Base-by-base conservation (phyloP, 73 alveolate genomes). In the Uronychia binucleata region DNA sequence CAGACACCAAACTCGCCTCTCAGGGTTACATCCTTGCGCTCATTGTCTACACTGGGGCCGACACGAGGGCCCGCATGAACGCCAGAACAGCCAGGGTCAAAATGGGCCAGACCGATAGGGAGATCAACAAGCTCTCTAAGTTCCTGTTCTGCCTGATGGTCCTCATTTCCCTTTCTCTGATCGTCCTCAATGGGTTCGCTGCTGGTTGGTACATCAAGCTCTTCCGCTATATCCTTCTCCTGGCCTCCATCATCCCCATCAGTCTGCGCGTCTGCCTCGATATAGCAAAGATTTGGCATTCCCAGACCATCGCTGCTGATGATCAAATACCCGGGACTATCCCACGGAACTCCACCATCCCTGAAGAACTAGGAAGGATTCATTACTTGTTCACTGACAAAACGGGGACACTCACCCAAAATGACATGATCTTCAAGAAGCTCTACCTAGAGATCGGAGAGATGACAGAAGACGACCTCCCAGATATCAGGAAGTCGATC, bases 401-500 rank as follows among this genome's bases (percentile, higher is more conserved):
- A 86, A 98, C 99, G 1, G 99, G 99, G 0, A 98, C 99, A 1
- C 92, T 98, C 30, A 98, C 99, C 0, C 90, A 95, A 78, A 98
- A 98, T 94, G 99, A 97, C 75, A 98, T 98, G 99, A 94, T 90
- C 5, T 94, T 98, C 79, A 98, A 97, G 91, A 94, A 93, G 74
- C 74, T 98, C 27, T 89, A 95, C 8, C 83, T 95, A 95, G 99
- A 94, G 74, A 67, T 89, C 33, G 97, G 93, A 34, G 83, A 79
- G 84, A 93, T 93, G 59, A 89, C 92, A 81, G 96, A 92, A 74
- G 93, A 85, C 26, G 96, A 92, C 78, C 35, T 74, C n/a, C 46
- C 89, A 28, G 85, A 91, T 25, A 58, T 91, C 30, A 31, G 77
- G 77, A 75, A 86, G 74, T 32, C 74, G 33, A 28, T 90, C 0